phyloP scores from a whole-genome alignment of 768 basidiomycete species.

The Pholiota molesta region DNA sequence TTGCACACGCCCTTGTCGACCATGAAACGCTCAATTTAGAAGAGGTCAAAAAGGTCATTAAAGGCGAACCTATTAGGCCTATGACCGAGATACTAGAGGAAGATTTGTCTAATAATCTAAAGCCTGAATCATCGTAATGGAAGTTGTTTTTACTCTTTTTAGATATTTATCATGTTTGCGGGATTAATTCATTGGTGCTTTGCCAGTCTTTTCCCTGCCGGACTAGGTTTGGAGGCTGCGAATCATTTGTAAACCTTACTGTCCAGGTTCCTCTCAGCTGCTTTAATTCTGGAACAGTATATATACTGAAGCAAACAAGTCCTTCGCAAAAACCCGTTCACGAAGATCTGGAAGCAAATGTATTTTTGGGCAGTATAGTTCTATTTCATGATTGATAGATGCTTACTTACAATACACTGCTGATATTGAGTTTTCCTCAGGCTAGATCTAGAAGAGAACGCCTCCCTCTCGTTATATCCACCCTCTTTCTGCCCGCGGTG shows the following conservation, averaged over 20 bases:
- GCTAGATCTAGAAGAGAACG: neutral
- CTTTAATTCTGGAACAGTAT: neutral
- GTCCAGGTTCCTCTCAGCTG: neutral
- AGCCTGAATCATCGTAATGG: conserved; percentile 28
- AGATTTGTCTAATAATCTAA: conserved; percentile 44
- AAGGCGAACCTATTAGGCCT: conserved; percentile 76
- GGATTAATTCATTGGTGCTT: neutral
- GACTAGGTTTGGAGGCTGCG: neutral
- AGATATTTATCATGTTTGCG: conserved; percentile 5
- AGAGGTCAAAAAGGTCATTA: conserved; percentile 86
- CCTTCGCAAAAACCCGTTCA: neutral
- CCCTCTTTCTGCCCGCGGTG: neutral
- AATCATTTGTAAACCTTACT: neutral
- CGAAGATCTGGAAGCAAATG: neutral
- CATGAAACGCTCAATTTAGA: conserved; percentile 90
- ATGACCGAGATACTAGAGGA: conserved; percentile 69
- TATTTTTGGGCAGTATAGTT: neutral
- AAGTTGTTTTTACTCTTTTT: conserved; percentile 7
- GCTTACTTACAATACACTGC: neutral
- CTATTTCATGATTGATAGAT: neutral
- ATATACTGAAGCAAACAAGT: neutral
- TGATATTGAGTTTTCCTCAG: neutral
- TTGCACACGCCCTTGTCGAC: conserved; percentile 91
- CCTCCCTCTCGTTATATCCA: neutral
- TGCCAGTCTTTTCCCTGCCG: neutral